Percentiles rank a stretch among this genome's conserved stretches.
phyloP scores from a whole-genome alignment of 768 basidiomycete species.

The Botryobasidium botryosum region DNA sequence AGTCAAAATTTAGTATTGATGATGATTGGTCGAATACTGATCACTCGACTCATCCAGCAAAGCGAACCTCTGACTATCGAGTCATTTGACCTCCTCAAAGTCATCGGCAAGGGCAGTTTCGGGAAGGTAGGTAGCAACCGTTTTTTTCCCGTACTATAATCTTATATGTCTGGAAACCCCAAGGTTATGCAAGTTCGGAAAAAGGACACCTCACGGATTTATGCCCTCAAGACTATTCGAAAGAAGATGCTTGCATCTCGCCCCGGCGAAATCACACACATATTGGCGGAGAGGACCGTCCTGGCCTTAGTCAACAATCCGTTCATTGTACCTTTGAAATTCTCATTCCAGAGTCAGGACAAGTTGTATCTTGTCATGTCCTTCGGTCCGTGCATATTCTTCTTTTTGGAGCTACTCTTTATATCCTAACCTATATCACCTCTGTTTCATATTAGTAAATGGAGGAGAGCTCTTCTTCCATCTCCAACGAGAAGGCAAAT shows the following conservation, averaged over 20 bases:
- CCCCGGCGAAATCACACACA: conserved; percentile 95
- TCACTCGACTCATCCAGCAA: conserved; percentile 6
- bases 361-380: conserved; percentile 97
- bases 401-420: neutral
- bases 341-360: conserved; percentile 95
- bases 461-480: conserved; percentile 98
- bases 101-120: conserved; percentile 94
- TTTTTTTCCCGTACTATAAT: too few relatives aligned
- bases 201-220: conserved; percentile 94
- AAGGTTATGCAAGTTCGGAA: conserved; percentile 93
- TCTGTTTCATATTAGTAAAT: conserved; percentile 49
- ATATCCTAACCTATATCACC: neutral
- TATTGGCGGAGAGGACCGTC: conserved; percentile 91
- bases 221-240: conserved; percentile 94
- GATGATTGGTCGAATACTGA: too few relatives aligned
- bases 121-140: conserved; percentile 82
- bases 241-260: conserved; percentile 87
- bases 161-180: neutral
- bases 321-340: conserved; percentile 97
- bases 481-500: conserved; percentile 88
- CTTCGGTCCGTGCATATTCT: conserved; percentile 40
- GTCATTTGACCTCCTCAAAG: conserved; percentile 89
- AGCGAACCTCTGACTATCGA: conserved; percentile 82
- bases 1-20: too few relatives aligned
- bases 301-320: conserved; percentile 95